Evolutionary conservation across 2,329 filamentous ascomycete genomes (phyloP).

Genomic region (Colletotrichum coccodes): DNA sequence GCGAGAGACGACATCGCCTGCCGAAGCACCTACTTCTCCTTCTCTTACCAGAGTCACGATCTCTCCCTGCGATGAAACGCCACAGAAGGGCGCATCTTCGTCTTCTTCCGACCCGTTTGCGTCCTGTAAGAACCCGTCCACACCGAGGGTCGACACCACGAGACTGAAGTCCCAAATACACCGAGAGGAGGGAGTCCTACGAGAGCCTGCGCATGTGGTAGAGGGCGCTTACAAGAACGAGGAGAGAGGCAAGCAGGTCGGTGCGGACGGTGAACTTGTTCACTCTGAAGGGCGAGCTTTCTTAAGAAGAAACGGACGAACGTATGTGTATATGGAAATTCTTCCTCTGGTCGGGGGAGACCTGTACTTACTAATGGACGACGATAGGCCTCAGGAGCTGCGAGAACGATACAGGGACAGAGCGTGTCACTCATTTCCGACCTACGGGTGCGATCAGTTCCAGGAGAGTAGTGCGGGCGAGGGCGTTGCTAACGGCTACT

Average conservation of each 20-base stretch:
- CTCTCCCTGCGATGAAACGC: slow-evolving; percentile 25
- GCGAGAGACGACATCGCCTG: slow-evolving; percentile 17
- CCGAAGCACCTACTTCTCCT: background rate
- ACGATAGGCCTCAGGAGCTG: slow-evolving; percentile 4
- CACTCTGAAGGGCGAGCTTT: background rate
- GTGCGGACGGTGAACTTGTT: background rate
- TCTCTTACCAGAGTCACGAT: background rate
- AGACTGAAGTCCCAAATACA: background rate
- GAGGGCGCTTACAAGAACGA: background rate
- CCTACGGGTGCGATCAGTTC: slow-evolving; percentile 18
- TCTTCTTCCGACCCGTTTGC: slow-evolving; percentile 9
- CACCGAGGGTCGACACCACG: background rate
- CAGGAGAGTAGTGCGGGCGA: background rate
- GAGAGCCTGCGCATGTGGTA: slow-evolving; percentile 16
- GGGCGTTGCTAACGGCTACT: background rate
- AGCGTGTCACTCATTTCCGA: slow-evolving; percentile 15
- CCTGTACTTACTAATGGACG: background rate
- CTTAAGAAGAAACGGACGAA: background rate
- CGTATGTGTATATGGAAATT: background rate
- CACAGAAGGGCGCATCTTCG: slow-evolving; percentile 1
- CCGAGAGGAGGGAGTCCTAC: slow-evolving; percentile 5
- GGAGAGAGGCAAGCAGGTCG: background rate
- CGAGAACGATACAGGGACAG: slow-evolving; percentile 13
- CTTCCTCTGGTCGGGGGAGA: background rate
- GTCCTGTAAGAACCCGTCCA: background rate